These are phyloP conservation scores for Cryptosporidium sp. DNA, from an alignment of 169 alveolate genomes.

Conservation along the genomic window DNA sequence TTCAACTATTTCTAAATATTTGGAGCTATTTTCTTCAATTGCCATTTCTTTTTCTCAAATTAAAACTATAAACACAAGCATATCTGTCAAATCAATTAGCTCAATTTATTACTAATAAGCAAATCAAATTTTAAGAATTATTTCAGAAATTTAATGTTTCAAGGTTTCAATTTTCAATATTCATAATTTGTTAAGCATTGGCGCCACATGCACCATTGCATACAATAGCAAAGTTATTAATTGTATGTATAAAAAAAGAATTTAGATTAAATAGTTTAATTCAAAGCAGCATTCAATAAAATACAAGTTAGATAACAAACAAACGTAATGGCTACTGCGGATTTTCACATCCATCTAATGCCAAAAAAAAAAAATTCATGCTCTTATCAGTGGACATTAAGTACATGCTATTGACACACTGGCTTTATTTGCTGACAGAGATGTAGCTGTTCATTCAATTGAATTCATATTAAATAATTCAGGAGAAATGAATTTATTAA, in stretches of 20 bases:
- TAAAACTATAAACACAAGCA: background rate
- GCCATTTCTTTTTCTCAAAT: background rate
- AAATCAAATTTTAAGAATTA: background rate
- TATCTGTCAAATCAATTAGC: background rate
- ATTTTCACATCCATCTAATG: no score
- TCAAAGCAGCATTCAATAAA: no score
- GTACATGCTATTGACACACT: no score
- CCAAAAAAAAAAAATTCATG: no score
- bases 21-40: background rate
- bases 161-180: background rate
- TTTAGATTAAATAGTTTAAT: no score
- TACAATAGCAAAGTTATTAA: background rate
- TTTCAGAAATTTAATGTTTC: background rate
- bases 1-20: slow-evolving; percentile 5
- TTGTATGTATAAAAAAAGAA: background rate
- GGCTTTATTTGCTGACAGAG: no score
- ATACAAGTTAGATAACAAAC: no score
- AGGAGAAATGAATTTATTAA: no score
- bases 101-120: no score
- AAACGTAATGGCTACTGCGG: no score
- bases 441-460: no score
- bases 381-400: no score
- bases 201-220: slow-evolving; percentile 35
- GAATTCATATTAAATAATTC: background rate
- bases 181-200: background rate